Evolutionary conservation across 2,329 filamentous ascomycete genomes (phyloP).

Genomic region (Cercospora beticola): DNA sequence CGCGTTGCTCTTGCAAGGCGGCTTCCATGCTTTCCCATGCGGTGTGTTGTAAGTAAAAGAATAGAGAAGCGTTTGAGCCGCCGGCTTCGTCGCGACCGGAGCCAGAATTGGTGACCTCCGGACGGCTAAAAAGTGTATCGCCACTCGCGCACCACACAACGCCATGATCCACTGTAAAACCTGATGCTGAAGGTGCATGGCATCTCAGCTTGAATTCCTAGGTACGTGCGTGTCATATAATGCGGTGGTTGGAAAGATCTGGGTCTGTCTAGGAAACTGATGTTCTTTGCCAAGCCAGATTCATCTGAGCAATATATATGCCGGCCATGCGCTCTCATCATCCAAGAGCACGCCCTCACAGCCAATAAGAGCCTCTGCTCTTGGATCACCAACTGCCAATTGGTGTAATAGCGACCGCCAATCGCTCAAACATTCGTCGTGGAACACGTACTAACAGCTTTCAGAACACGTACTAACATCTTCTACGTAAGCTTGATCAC

Average conservation of each 20-base stretch:
- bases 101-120: neutral
- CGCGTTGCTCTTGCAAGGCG: neutral
- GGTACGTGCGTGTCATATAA: neutral
- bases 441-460: neutral
- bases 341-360: neutral
- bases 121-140: neutral
- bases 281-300: neutral
- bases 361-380: neutral
- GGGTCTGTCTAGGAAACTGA: neutral
- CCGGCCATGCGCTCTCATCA: neutral
- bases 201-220: neutral
- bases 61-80: neutral
- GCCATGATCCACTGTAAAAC: neutral
- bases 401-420: neutral
- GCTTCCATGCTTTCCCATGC: neutral
- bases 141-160: neutral
- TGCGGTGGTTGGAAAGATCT: neutral
- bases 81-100: neutral
- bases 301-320: neutral
- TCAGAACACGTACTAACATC: neutral
- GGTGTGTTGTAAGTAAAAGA: neutral
- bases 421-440: neutral
- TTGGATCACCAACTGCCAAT: neutral
- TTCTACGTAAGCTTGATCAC: neutral
- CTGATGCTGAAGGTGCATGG: neutral